These are phyloP conservation scores for Calocybe indica DNA, from an alignment of 768 basidiomycete genomes.

Conservation along the genomic window DNA sequence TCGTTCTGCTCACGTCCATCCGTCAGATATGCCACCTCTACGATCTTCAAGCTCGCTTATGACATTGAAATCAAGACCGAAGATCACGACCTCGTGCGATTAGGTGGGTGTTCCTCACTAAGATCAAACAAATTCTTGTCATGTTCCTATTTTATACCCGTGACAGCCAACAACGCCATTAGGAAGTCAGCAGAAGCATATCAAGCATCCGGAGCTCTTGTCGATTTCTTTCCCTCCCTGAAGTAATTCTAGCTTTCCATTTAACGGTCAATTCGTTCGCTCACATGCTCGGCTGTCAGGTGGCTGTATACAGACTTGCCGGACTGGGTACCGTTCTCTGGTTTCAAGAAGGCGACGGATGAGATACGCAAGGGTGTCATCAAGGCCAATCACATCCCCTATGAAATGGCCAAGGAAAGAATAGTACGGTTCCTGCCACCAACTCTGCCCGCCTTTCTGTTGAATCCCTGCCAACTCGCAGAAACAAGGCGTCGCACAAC, in stretches of 20 bases:
- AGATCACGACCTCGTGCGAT: constrained; percentile 36
- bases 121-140: neutral
- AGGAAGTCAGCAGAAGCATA: constrained; percentile 40
- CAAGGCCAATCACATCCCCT: constrained; percentile 44
- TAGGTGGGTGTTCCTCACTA: constrained; percentile 24
- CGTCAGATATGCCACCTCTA: constrained; percentile 38
- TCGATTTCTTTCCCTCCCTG: constrained; percentile 44
- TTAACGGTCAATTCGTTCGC: no score
- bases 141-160: constrained; percentile 3
- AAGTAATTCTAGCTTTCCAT: constrained; percentile 17
- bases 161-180: constrained; percentile 37
- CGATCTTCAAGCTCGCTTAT: constrained; percentile 44
- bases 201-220: constrained; percentile 38
- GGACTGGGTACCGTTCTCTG: constrained; percentile 42
- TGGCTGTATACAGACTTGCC: constrained; percentile 27
- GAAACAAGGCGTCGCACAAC: constrained; percentile 17
- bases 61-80: constrained; percentile 36
- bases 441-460: constrained; percentile 3
- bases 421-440: constrained; percentile 28
- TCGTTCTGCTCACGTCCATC: neutral
- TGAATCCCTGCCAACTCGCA: constrained; percentile 22
- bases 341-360: constrained; percentile 39
- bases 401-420: constrained; percentile 40
- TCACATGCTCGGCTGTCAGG: constrained; percentile 13
- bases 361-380: constrained; percentile 38